Evolutionary conservation across 306 rosid genomes (phyloP), one percentile per base, ranked within the genome.

Genomic region (Rosa lucieae): DNA sequence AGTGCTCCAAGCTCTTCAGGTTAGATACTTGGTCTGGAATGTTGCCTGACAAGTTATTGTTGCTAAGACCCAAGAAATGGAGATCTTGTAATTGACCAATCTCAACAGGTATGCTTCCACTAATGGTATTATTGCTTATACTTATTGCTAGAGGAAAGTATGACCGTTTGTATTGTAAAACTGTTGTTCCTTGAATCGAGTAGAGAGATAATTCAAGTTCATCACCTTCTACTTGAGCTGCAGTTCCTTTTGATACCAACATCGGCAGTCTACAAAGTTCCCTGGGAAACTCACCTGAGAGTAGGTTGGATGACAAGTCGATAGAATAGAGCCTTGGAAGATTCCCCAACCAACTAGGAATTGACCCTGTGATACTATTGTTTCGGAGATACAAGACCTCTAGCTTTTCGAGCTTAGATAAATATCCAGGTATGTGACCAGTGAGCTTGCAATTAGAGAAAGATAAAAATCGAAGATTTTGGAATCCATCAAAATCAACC

Each of bases 21-120:
- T 62, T 62, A 5, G 68, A 62, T 62, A 62, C 0, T 26, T 62
- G 68, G 8, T 62, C 68, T 62, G 68, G 68, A 62, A 62, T 62
- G 20, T 12, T 29, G 10, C 68, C 68, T 0, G 68, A 4, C 40
- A 62, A 29, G 7, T 62, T 62, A 29, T 62, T 62, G 42, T 62
- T 62, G 20, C 18, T 5, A 29, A 62, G 39, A 4, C 2, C 8
- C 18, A 62, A 15, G 40, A 4, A 29, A 0, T 26, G 68, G 18
- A 62, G 42, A 62, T 29, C 20, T 42, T 62, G 10, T 21, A 55
- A 8, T 55, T 55, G 62, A 55, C 62, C 62, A 55, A 55, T 55
- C 26, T 55, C 62, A 62, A 29, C 8, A 10, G 67, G 67, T 4
- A 62, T 62, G 40, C 18, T 29, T 8, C 68, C 68, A 62, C 40